Conservation (phyloP, 2,329 filamentous ascomycete species). For the Epichloe uncinata region DNA sequence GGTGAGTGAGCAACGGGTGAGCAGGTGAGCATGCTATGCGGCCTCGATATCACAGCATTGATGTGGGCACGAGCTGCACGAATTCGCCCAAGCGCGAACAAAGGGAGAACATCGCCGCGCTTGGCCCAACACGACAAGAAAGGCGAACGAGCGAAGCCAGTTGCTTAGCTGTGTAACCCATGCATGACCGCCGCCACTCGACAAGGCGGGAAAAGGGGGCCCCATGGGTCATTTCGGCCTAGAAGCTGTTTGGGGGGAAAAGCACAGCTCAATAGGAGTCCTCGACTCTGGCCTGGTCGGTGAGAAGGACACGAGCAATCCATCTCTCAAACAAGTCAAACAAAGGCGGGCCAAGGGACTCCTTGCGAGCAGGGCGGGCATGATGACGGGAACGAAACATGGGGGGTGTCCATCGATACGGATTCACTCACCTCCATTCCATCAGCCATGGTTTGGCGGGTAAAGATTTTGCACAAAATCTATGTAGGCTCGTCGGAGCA, state of each 20-base stretch:
- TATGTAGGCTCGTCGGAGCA: not conserved
- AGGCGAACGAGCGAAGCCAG: not conserved
- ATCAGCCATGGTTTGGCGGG: not conserved
- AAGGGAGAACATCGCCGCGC: not conserved
- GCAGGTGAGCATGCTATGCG: too few species aligned
- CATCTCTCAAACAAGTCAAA: too few species aligned
- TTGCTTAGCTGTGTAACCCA: constrained; percentile 4
- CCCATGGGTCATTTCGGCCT: not conserved
- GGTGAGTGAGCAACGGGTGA: too few species aligned
- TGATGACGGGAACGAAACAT: not conserved
- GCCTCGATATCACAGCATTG: not conserved
- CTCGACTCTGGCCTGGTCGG: not conserved
- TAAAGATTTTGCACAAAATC: not conserved
- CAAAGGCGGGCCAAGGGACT: not conserved
- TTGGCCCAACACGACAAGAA: not conserved
- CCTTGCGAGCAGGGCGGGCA: not conserved
- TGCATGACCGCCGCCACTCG: constrained; percentile 5
- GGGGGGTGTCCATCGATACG: not conserved
- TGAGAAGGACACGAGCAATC: not conserved
- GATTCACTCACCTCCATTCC: constrained; percentile 7
- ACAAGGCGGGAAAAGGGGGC: not conserved
- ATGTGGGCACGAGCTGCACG: not conserved
- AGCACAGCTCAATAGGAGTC: not conserved
- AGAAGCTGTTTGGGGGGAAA: not conserved
- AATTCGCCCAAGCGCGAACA: not conserved